These are phyloP conservation scores for Centrapalus pauciflorus DNA, from an alignment of 129 eudicot species.

Conservation along the genomic window DNA sequence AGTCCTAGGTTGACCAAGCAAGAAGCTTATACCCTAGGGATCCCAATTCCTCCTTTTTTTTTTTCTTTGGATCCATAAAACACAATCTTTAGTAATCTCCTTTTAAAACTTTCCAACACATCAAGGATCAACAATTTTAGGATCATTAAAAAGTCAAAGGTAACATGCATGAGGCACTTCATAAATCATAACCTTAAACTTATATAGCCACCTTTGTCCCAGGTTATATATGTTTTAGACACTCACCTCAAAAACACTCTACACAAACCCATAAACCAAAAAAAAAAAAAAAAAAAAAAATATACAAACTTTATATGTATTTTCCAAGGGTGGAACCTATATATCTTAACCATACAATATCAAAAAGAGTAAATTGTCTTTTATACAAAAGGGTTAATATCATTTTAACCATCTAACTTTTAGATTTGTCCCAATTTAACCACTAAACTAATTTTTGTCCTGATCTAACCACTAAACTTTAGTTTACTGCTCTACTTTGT, in stretches of 20 bases:
- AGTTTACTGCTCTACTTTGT: too few relatives aligned
- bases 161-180: background rate
- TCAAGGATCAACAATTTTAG: constrained; percentile 20
- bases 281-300: too few relatives aligned
- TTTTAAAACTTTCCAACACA: background rate
- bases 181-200: constrained; percentile 6
- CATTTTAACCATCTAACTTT: too few relatives aligned
- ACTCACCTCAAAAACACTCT: constrained; percentile 16
- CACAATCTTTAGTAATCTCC: constrained; percentile 16
- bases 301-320: background rate
- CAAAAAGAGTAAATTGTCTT: too few relatives aligned
- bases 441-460: too few relatives aligned
- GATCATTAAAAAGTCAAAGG: constrained; percentile 17
- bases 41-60: constrained; percentile 11
- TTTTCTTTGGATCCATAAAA: constrained; percentile 15
- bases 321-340: background rate
- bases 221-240: constrained; percentile 2
- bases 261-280: constrained; percentile 13
- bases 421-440: too few relatives aligned
- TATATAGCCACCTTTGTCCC: constrained; percentile 4
- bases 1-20: constrained; percentile 21
- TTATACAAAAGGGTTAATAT: too few relatives aligned
- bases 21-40: constrained; percentile 11
- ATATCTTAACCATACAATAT: too few relatives aligned
- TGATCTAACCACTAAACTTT: too few relatives aligned